These are phyloP conservation scores for Pleurotus pulmonarius DNA, from an alignment of 768 basidiomycete species.

Conservation along the genomic window DNA sequence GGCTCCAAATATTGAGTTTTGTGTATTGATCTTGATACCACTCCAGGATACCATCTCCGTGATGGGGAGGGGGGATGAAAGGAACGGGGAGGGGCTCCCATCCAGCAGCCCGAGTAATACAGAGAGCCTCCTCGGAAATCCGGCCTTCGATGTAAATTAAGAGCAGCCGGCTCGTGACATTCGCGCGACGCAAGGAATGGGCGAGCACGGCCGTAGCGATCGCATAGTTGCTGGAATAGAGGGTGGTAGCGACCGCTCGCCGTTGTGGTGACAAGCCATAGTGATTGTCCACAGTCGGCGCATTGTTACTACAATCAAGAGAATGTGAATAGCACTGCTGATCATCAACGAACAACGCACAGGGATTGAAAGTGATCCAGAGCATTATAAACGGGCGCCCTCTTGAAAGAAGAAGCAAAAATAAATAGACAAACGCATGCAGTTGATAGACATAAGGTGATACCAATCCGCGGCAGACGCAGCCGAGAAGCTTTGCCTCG, in stretches of 20 bases:
- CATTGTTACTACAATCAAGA: neutral
- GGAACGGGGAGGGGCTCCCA: conserved; percentile 24
- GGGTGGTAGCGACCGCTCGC: conserved; percentile 23
- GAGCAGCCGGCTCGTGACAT: conserved; percentile 23
- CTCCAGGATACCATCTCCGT: conserved; percentile 20
- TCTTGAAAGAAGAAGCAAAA: neutral
- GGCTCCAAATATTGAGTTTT: conserved; percentile 30
- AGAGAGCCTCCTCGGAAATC: conserved; percentile 24
- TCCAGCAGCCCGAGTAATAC: conserved; percentile 23
- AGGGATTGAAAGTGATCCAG: neutral
- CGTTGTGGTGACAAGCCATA: neutral
- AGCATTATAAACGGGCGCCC: neutral
- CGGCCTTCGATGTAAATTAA: conserved; percentile 27
- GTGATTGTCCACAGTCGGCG: neutral
- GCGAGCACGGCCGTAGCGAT: conserved; percentile 26
- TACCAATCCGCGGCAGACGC: neutral
- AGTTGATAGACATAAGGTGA: neutral
- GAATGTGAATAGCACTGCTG: neutral
- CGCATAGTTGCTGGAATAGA: conserved; percentile 27
- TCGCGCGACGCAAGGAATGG: conserved; percentile 21
- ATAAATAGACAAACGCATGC: neutral
- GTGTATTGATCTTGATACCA: conserved; percentile 32
- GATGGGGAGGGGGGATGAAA: conserved; percentile 27
- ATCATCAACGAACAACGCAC: neutral
- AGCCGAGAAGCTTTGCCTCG: neutral